Base-by-base conservation (phyloP, 257 asterid species). In the Cruciata laevipes region DNA sequence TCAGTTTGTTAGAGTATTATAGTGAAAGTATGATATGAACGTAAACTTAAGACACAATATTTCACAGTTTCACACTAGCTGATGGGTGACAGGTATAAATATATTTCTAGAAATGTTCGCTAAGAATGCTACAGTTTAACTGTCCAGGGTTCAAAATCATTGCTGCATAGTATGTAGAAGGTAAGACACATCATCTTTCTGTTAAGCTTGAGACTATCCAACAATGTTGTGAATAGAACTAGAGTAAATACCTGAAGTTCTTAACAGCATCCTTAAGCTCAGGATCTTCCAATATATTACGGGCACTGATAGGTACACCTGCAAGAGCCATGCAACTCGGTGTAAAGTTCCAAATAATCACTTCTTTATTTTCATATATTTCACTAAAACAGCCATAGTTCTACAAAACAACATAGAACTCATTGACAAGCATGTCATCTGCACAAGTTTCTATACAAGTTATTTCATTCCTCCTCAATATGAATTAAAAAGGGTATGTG, bases 181-280 rank as follows among this genome's bases (percentile, higher is more conserved):
- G 57, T 11, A 25, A 25, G 9, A 32, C 31, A 56, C 60, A 13
- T 52, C 42, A 27, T 25, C 44, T 16, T 47, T 66, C 60, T 7
- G 60, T 33, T 27, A 23, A 44, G 69, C 69, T 66, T 66, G 42
- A 44, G 42, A 30, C 18, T 27, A 66, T 27, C 69, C 20, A 42
- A 64, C 69, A n/a, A 33, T 27, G 13, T 35, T 56, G 58, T 11
- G n/a, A 30, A 49, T 27, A 51, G 24, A 17, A 14, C 18, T 18
- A 47, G 49, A 27, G 18, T 16, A 38, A 63, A 57, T 74, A 90
- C 97, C 96, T 90, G 83, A 83, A 83, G 55, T 82, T 17, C 84
- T 93, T 93, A 42, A 93, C 97, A 69, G 93, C 96, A 76, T 61
- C 77, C 90, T 93, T 93, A 49, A 93, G 89, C 69, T 93, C 95